Conservation (phyloP, 192 early-diverging fungal species). For the Gryganskiella cystojenkinii region DNA sequence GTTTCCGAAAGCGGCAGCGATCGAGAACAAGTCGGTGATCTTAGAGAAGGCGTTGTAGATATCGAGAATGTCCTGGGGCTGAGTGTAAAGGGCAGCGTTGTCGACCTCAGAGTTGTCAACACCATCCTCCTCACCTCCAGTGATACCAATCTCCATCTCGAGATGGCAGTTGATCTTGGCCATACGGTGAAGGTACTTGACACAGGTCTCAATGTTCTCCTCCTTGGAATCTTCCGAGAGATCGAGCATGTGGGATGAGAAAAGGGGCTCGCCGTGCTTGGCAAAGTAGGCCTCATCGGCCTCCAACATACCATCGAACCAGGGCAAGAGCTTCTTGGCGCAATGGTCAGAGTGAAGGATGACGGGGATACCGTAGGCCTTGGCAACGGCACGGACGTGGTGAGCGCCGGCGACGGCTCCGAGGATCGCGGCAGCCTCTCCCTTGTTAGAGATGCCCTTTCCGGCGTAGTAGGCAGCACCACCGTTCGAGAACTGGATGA, state of each 20-base stretch:
- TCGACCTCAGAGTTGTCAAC: slow-evolving; percentile 95
- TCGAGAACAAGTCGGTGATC: slow-evolving; percentile 90
- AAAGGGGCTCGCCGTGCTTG: slow-evolving; percentile 90
- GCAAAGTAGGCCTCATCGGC: slow-evolving; percentile 95
- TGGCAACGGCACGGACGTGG: slow-evolving; percentile 79
- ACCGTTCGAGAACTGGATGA: slow-evolving; percentile 95
- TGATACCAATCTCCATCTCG: slow-evolving; percentile 98
- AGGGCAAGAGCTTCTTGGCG: slow-evolving; percentile 93
- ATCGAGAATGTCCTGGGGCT: slow-evolving; percentile 95
- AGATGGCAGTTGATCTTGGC: slow-evolving; percentile 84
- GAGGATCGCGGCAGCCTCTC: slow-evolving; percentile 87
- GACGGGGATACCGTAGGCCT: slow-evolving; percentile 83
- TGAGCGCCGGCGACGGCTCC: slow-evolving; percentile 92
- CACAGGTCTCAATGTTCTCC: slow-evolving; percentile 90
- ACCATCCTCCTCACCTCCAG: slow-evolving; percentile 97
- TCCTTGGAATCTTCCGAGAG: slow-evolving; percentile 93
- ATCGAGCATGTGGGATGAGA: slow-evolving; percentile 97
- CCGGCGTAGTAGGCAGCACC: slow-evolving; percentile 91
- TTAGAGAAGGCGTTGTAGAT: slow-evolving; percentile 88
- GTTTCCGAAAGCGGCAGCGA: slow-evolving; percentile 94
- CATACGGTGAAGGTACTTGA: slow-evolving; percentile 93
- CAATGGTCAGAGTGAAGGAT: slow-evolving; percentile 94
- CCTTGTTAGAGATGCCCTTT: slow-evolving; percentile 88
- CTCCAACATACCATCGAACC: slow-evolving; percentile 96
- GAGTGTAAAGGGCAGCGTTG: slow-evolving; percentile 90